These are phyloP conservation scores for Neurospora sp. DNA, from an alignment of 2,329 filamentous ascomycete genomes.

Conservation along the genomic window DNA sequence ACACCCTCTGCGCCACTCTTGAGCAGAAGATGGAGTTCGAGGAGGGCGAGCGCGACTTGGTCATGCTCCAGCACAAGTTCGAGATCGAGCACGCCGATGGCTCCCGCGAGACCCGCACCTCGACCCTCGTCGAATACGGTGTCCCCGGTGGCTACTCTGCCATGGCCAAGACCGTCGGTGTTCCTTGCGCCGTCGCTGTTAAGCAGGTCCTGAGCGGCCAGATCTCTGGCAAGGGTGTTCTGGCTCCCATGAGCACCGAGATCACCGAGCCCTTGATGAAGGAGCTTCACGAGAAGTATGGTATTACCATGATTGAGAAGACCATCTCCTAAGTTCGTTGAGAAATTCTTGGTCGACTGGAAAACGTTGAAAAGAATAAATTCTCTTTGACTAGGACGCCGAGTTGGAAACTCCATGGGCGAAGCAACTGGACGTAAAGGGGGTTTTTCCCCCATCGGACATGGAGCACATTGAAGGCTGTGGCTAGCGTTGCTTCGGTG, in stretches of 20 bases:
- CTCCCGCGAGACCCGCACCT: slow-evolving; percentile 64
- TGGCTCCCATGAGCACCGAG: slow-evolving; percentile 66
- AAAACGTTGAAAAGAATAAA: background rate
- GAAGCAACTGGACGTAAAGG: background rate
- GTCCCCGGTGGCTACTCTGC: slow-evolving; percentile 66
- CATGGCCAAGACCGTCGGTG: slow-evolving; percentile 55
- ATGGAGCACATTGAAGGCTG: background rate
- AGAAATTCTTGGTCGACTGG: background rate
- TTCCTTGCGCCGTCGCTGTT: slow-evolving; percentile 55
- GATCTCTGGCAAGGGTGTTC: slow-evolving; percentile 60
- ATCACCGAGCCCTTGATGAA: slow-evolving; percentile 66
- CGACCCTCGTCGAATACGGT: slow-evolving; percentile 76
- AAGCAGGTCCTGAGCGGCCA: slow-evolving; percentile 69
- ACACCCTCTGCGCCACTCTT: slow-evolving; percentile 81
- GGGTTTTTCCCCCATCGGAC: background rate
- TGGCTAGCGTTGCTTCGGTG: background rate
- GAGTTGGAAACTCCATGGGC: background rate
- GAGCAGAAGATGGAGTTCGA: slow-evolving; percentile 88
- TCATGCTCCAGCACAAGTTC: slow-evolving; percentile 75
- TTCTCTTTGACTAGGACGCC: background rate
- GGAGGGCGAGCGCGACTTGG: slow-evolving; percentile 73
- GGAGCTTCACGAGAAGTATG: slow-evolving; percentile 69
- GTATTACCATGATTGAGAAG: slow-evolving; percentile 65
- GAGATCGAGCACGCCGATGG: slow-evolving; percentile 77
- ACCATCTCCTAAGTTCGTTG: slow-evolving; percentile 29